These are phyloP conservation scores for Drosera capensis DNA, from an alignment of 148 eudicot species.

Conservation along the genomic window DNA sequence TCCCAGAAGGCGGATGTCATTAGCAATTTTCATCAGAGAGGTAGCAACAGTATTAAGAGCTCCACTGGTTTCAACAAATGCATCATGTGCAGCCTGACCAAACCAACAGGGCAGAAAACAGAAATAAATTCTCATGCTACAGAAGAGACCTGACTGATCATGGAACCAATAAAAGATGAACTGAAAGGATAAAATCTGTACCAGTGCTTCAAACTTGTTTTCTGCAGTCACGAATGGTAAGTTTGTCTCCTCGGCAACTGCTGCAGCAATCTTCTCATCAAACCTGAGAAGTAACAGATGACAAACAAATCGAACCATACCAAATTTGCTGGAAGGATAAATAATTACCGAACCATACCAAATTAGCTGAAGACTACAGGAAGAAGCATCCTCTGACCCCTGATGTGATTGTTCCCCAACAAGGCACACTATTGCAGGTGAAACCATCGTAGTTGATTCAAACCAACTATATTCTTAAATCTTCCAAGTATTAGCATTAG, in stretches of 20 bases:
- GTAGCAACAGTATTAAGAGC: constrained; percentile 74
- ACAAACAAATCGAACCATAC: background rate
- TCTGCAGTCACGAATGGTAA: constrained; percentile 93
- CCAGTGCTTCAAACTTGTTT: constrained; percentile 98
- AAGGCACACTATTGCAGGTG: too few species aligned
- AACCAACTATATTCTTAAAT: too few species aligned
- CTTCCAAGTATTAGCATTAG: too few species aligned
- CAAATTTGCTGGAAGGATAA: background rate
- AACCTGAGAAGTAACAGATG: constrained; percentile 44
- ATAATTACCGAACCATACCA: background rate
- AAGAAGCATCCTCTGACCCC: too few species aligned
- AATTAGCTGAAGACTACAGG: too few species aligned
- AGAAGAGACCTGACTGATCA: background rate
- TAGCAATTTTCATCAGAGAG: constrained; percentile 93
- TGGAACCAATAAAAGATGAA: background rate
- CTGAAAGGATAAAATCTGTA: constrained; percentile 7
- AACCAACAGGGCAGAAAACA: background rate
- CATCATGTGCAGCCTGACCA: constrained; percentile 91
- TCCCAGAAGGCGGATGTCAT: constrained; percentile 90
- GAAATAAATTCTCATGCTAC: background rate
- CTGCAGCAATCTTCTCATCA: constrained; percentile 88
- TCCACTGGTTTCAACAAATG: constrained; percentile 93
- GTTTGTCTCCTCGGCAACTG: constrained; percentile 88
- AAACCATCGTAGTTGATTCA: too few species aligned
- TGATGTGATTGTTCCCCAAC: too few species aligned